Conservation (phyloP, 139 green algal genomes). For the Chlamydomonas eustigma region DNA sequence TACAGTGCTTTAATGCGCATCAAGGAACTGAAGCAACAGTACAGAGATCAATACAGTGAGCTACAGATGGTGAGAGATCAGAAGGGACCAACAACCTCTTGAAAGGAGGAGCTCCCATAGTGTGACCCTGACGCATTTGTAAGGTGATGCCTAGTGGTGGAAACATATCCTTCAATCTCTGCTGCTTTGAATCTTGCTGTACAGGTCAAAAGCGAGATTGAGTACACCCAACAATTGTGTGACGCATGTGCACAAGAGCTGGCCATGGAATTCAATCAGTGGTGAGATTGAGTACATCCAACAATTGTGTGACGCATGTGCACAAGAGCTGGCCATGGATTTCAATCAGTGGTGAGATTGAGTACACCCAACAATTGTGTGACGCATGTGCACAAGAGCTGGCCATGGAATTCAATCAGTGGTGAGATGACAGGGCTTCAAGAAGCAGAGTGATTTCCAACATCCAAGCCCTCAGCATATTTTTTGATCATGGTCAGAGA, state of each 20-base stretch:
- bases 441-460: too few relatives aligned
- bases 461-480: too few relatives aligned
- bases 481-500: too few relatives aligned
- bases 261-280: conserved; percentile 39
- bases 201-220: conserved; percentile 38
- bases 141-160: too few relatives aligned
- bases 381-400: conserved; percentile 47
- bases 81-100: too few relatives aligned
- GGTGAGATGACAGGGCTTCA: too few relatives aligned
- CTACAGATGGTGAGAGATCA: conserved; percentile 29
- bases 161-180: too few relatives aligned
- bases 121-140: too few relatives aligned
- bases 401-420: conserved; percentile 39
- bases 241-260: conserved; percentile 47
- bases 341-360: conserved; percentile 25
- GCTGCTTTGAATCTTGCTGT: not conserved
- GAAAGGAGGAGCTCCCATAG: too few relatives aligned
- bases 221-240: conserved; percentile 50
- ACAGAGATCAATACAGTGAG: conserved; percentile 42
- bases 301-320: conserved; percentile 43
- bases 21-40: conserved; percentile 31
- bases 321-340: conserved; percentile 33
- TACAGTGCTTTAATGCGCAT: conserved; percentile 24
- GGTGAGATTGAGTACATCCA: conserved; percentile 14
- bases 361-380: conserved; percentile 47